These are phyloP conservation scores for Saturnispora mendoncae DNA, from an alignment of 805 yeast species.

Conservation along the genomic window DNA sequence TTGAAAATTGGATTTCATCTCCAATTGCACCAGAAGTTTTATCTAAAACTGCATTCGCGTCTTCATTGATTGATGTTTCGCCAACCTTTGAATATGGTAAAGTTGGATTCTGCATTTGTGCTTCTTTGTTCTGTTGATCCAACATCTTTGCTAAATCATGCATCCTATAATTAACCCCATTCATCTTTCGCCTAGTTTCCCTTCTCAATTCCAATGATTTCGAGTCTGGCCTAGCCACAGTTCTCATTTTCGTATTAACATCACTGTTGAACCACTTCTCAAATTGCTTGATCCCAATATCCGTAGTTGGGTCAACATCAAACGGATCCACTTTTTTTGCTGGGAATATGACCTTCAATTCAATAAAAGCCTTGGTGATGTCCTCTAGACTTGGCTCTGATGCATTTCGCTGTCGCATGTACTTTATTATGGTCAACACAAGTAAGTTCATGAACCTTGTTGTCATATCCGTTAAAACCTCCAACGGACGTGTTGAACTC, in stretches of 20 bases:
- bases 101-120: slow-evolving; percentile 21
- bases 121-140: slow-evolving; percentile 21
- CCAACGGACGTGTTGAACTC: slow-evolving; percentile 55
- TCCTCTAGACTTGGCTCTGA: slow-evolving; percentile 46
- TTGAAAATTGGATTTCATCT: slow-evolving; percentile 9
- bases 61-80: not conserved
- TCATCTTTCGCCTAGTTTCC: slow-evolving; percentile 15
- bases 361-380: slow-evolving; percentile 58
- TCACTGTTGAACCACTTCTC: slow-evolving; percentile 49
- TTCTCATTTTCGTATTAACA: slow-evolving; percentile 36
- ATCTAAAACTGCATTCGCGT: not conserved
- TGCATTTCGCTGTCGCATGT: slow-evolving; percentile 38
- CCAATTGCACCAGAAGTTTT: not conserved
- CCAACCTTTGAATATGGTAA: slow-evolving; percentile 13
- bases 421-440: slow-evolving; percentile 38
- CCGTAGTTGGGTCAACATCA: slow-evolving; percentile 39
- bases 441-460: slow-evolving; percentile 53
- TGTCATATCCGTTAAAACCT: slow-evolving; percentile 69
- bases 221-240: slow-evolving; percentile 26
- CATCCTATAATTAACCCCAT: slow-evolving; percentile 26
- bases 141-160: slow-evolving; percentile 27
- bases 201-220: slow-evolving; percentile 21
- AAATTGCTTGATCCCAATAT: slow-evolving; percentile 41
- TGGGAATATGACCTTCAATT: slow-evolving; percentile 55
- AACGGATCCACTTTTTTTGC: slow-evolving; percentile 43